phyloP scores from a whole-genome alignment of 192 early-diverging fungal genomes.

The Rhizophagus clarus region DNA sequence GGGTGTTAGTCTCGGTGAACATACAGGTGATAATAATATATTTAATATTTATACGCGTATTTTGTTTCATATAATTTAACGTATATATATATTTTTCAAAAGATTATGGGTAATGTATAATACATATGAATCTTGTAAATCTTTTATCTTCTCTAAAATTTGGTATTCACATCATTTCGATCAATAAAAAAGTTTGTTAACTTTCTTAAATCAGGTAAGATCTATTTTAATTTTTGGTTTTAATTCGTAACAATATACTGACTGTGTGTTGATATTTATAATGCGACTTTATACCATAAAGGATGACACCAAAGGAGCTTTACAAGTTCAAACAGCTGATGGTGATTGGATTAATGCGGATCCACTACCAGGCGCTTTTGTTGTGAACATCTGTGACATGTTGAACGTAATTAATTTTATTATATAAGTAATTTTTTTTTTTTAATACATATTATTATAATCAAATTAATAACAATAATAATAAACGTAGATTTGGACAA shows the following conservation, averaged over 20 bases:
- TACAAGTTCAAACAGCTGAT: conserved; percentile 47
- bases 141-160: background rate
- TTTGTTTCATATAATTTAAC: no score
- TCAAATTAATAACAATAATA: background rate
- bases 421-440: no score
- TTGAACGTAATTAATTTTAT: conserved; percentile 35
- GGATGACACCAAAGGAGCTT: conserved; percentile 49
- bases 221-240: background rate
- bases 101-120: conserved; percentile 29
- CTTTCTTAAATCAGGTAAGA: conserved; percentile 47
- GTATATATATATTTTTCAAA: background rate
- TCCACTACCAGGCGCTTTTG: conserved; percentile 51
- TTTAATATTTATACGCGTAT: background rate
- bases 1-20: conserved; percentile 54
- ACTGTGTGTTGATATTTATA: background rate
- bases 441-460: no score
- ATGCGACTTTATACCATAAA: background rate
- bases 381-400: conserved; percentile 64
- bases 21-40: conserved; percentile 44
- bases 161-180: background rate
- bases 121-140: background rate
- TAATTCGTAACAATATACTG: background rate
- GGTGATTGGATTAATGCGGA: conserved; percentile 55
- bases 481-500: conserved; percentile 50
- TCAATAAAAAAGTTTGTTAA: conserved; percentile 40